Conservation (phyloP, 768 basidiomycete genomes). For the Suillus discolor region DNA sequence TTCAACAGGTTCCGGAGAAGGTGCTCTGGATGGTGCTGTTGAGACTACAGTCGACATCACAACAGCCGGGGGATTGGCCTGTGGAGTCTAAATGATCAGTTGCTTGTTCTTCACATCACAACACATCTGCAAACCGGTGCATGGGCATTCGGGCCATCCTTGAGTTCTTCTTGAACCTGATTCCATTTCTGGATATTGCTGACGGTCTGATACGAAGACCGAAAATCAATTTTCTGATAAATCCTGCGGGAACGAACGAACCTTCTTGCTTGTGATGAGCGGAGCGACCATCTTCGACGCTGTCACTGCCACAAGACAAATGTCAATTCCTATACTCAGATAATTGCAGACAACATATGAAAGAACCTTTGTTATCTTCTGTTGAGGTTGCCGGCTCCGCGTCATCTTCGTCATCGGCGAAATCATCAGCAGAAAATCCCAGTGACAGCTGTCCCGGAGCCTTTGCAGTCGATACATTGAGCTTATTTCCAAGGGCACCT, state of each 20-base stretch:
- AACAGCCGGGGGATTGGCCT: slow-evolving; percentile 15
- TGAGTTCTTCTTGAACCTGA: slow-evolving; percentile 88
- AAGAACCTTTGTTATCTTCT: slow-evolving; percentile 49
- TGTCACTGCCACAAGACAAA: slow-evolving; percentile 32
- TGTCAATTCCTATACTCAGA: slow-evolving; percentile 15
- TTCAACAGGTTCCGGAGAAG: slow-evolving; percentile 47
- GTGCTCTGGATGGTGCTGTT: slow-evolving; percentile 29
- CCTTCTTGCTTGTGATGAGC: slow-evolving; percentile 85
- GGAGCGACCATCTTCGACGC: slow-evolving; percentile 77
- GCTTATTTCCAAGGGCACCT: slow-evolving; percentile 25
- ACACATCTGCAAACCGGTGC: slow-evolving; percentile 24
- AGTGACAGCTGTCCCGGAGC: slow-evolving; percentile 45
- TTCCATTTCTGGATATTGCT: slow-evolving; percentile 98
- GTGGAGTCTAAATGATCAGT: slow-evolving; percentile 13
- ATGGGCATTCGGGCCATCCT: slow-evolving; percentile 40
- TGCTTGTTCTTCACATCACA: slow-evolving; percentile 11
- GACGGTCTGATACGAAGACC: slow-evolving; percentile 56
- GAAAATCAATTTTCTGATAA: slow-evolving; percentile 8
- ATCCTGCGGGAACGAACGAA: slow-evolving; percentile 26
- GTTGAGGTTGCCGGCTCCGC: slow-evolving; percentile 43
- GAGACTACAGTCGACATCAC: slow-evolving; percentile 13
- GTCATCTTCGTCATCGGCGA: slow-evolving; percentile 41
- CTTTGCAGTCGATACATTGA: slow-evolving; percentile 29
- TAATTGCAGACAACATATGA: neutral
- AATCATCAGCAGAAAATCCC: slow-evolving; percentile 75